These are phyloP conservation scores for Xenoacremonium recifei DNA, from an alignment of 2,329 filamentous ascomycete species.

Conservation along the genomic window DNA sequence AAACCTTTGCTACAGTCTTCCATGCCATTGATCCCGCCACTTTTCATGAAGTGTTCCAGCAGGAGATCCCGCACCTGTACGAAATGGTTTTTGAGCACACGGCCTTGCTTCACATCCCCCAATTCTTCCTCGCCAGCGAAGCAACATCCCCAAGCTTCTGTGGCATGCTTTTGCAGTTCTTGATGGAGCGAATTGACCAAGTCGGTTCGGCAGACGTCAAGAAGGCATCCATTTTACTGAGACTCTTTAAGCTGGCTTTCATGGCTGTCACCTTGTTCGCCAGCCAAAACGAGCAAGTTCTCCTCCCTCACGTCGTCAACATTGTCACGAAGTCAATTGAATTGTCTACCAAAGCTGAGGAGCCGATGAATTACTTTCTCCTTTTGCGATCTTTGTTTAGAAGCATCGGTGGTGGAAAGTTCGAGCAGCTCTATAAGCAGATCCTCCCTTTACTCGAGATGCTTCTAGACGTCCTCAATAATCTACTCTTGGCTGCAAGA, in stretches of 20 bases:
- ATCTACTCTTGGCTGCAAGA: conserved; percentile 82
- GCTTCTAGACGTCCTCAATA: conserved; percentile 96
- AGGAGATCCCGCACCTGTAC: conserved; percentile 94
- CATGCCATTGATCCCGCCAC: conserved; percentile 98
- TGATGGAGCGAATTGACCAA: conserved; percentile 95
- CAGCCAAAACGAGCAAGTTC: conserved; percentile 88
- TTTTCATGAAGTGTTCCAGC: conserved; percentile 97
- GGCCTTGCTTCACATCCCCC: conserved; percentile 87
- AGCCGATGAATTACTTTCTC: conserved; percentile 98
- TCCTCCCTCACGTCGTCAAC: conserved; percentile 93
- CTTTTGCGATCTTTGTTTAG: conserved; percentile 88
- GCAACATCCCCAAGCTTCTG: conserved; percentile 97
- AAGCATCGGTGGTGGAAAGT: conserved; percentile 95
- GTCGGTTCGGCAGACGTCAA: conserved; percentile 90
- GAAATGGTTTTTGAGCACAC: conserved; percentile 98
- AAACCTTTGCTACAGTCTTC: conserved; percentile 97
- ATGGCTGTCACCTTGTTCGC: conserved; percentile 99
- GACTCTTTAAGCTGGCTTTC: conserved; percentile 96
- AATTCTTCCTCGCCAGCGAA: conserved; percentile 98
- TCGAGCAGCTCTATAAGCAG: conserved; percentile 97
- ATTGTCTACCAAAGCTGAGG: conserved; percentile 89
- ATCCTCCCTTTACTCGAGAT: conserved; percentile 95
- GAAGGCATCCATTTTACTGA: conserved; percentile 86
- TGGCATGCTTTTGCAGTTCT: conserved; percentile 94
- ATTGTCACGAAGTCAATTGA: conserved; percentile 98